Conservation (phyloP, 768 basidiomycete genomes). For the Russula olivacea region DNA sequence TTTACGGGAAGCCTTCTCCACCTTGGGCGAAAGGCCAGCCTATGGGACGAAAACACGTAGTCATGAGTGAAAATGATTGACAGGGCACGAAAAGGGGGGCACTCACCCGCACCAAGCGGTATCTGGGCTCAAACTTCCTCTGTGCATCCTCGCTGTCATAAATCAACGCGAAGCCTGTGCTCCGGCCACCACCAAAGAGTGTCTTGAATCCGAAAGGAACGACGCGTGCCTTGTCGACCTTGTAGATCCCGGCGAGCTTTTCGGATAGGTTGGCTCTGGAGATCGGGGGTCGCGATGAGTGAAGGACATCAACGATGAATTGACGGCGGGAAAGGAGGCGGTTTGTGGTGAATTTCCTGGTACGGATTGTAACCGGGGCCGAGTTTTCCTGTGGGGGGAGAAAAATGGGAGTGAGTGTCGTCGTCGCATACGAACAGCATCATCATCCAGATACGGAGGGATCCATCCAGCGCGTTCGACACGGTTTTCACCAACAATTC, state of each 20-base stretch:
- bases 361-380: slow-evolving; percentile 90
- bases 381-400: slow-evolving; percentile 56
- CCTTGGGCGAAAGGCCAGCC: slow-evolving; percentile 69
- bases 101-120: slow-evolving; percentile 91
- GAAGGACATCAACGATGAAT: slow-evolving; percentile 91
- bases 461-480: slow-evolving; percentile 32
- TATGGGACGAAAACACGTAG: slow-evolving; percentile 28
- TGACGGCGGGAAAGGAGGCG: slow-evolving; percentile 93
- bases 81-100: neutral
- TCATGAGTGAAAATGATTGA: neutral
- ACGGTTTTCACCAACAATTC: slow-evolving; percentile 1
- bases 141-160: slow-evolving; percentile 95
- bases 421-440: slow-evolving; percentile 17
- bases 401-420: slow-evolving; percentile 20
- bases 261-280: slow-evolving; percentile 87
- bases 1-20: slow-evolving; percentile 89
- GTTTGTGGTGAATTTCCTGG: slow-evolving; percentile 99
- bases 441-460: slow-evolving; percentile 30
- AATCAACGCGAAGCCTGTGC: slow-evolving; percentile 95
- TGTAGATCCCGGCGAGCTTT: slow-evolving; percentile 90
- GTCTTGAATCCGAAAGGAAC: slow-evolving; percentile 94
- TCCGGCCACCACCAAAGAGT: slow-evolving; percentile 96
- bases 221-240: slow-evolving; percentile 84
- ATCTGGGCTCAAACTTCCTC: slow-evolving; percentile 95
- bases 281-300: slow-evolving; percentile 93